A percentile compares a stretch with the other conserved stretches of the same genome.
Conservation (phyloP, 768 basidiomycete species). For the Hysterangium stoloniferum region DNA sequence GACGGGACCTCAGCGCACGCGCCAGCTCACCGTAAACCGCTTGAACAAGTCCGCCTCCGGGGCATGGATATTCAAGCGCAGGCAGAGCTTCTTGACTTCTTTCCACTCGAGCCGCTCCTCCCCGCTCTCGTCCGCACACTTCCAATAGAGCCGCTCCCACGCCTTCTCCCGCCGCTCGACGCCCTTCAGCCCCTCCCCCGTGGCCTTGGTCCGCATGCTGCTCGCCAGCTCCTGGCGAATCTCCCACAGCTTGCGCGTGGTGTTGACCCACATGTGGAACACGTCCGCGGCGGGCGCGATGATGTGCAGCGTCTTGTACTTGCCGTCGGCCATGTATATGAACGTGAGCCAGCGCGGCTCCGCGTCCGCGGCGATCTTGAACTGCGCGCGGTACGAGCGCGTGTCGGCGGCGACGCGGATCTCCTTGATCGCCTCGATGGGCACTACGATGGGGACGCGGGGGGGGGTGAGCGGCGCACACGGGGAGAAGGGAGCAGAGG, state of each 20-base stretch:
- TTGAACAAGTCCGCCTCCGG: constrained; percentile 43
- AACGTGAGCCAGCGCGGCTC: constrained; percentile 79
- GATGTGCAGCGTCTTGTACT: constrained; percentile 82
- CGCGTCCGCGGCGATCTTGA: constrained; percentile 51
- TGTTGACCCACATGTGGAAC: constrained; percentile 54
- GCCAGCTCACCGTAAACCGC: constrained; percentile 45
- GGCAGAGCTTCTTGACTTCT: constrained; percentile 66
- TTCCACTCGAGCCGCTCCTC: constrained; percentile 61
- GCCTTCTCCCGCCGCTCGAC: constrained; percentile 55
- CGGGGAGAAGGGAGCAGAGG: background rate
- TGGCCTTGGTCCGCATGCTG: constrained; percentile 36
- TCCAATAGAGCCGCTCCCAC: constrained; percentile 84
- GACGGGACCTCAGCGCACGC: background rate
- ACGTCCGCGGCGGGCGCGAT: constrained; percentile 61
- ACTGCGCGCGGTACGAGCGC: constrained; percentile 62
- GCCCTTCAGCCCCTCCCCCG: constrained; percentile 22
- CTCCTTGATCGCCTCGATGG: constrained; percentile 82
- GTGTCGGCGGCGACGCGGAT: constrained; percentile 69
- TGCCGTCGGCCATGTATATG: constrained; percentile 69
- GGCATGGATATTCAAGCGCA: constrained; percentile 58
- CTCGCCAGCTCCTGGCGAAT: constrained; percentile 65
- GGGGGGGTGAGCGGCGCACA: constrained; percentile 8
- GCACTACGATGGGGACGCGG: constrained; percentile 39
- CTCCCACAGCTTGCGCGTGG: constrained; percentile 55
- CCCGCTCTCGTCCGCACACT: constrained; percentile 52